phyloP scores from a whole-genome alignment of 108 stramenopile genomes.

The Chaetoceros muelleri region DNA sequence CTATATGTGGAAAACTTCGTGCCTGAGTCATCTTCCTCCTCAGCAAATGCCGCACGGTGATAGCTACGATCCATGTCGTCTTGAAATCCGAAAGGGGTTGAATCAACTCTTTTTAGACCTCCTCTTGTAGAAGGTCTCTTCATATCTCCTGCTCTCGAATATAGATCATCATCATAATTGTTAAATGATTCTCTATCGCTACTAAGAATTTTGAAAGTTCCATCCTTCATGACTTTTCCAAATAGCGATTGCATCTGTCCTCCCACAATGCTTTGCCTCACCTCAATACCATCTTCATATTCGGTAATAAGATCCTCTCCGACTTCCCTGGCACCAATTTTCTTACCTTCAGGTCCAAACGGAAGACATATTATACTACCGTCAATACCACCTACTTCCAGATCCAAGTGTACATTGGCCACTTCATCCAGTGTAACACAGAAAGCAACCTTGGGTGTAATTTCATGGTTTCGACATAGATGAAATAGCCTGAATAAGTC shows the following conservation, averaged over 20 bases:
- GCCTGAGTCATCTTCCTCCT: not conserved
- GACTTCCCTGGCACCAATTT: not conserved
- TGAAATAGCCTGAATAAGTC: slow-evolving; percentile 44
- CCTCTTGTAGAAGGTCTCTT: not conserved
- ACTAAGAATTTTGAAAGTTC: not conserved
- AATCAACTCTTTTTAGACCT: not conserved
- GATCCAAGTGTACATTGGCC: slow-evolving; percentile 34
- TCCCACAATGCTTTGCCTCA: not conserved
- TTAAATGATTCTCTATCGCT: not conserved
- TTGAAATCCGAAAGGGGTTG: not conserved
- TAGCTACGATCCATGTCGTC: not conserved
- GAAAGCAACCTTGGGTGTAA: slow-evolving; percentile 49
- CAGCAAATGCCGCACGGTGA: not conserved
- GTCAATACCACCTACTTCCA: slow-evolving; percentile 35
- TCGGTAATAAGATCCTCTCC: not conserved
- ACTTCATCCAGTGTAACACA: slow-evolving; percentile 45
- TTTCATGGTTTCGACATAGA: slow-evolving; percentile 29
- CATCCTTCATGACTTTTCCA: not conserved
- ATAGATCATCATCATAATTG: not conserved
- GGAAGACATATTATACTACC: slow-evolving; percentile 59
- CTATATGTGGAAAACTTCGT: not conserved
- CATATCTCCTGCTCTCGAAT: not conserved
- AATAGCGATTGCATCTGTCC: not conserved
- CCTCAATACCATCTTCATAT: not conserved
- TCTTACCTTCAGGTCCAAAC: slow-evolving; percentile 6